These are phyloP conservation scores for Rheum nobile DNA, from an alignment of 148 eudicot species.

Conservation along the genomic window DNA sequence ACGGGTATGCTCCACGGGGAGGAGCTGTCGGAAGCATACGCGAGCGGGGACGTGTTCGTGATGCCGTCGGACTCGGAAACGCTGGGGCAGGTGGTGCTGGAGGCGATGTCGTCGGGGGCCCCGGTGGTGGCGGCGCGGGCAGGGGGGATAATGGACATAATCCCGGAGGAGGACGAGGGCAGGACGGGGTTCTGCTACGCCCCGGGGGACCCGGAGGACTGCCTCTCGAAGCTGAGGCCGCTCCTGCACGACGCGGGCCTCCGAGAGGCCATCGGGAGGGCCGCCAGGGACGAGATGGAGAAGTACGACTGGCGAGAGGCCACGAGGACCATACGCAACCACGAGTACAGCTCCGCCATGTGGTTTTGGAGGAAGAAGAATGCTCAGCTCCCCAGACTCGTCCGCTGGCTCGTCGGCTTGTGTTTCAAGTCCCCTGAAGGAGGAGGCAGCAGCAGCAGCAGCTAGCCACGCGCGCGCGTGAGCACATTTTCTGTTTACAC, in stretches of 20 bases:
- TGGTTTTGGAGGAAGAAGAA: conserved; percentile 87
- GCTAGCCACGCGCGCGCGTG: background rate
- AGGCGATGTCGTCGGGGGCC: conserved; percentile 90
- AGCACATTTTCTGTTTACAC: no score
- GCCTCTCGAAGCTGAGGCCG: conserved; percentile 54
- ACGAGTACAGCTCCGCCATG: conserved; percentile 71
- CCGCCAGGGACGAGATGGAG: conserved; percentile 87
- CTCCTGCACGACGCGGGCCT: conserved; percentile 42
- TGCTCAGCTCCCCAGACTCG: conserved; percentile 40
- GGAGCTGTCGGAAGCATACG: conserved; percentile 90
- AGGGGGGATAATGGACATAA: conserved; percentile 83
- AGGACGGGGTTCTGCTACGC: conserved; percentile 57
- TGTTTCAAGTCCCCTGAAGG: conserved; percentile 36
- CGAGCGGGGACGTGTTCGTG: conserved; percentile 81
- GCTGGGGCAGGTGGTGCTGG: conserved; percentile 74
- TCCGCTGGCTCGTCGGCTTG: conserved; percentile 46
- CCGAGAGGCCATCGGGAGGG: conserved; percentile 51
- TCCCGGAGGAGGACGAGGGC: conserved; percentile 66
- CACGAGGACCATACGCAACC: conserved; percentile 53
- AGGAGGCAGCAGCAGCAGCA: background rate
- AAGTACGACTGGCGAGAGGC: conserved; percentile 91
- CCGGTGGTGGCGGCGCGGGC: conserved; percentile 94
- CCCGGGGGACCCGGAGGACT: conserved; percentile 69
- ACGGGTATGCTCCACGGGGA: conserved; percentile 80
- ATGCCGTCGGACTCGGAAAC: conserved; percentile 98